Evolutionary conservation across 495 filamentous ascomycete genomes (phyloP), one percentile per base, ranked within the genome.

Genomic region (Lasiosphaeriaceae sp.): DNA sequence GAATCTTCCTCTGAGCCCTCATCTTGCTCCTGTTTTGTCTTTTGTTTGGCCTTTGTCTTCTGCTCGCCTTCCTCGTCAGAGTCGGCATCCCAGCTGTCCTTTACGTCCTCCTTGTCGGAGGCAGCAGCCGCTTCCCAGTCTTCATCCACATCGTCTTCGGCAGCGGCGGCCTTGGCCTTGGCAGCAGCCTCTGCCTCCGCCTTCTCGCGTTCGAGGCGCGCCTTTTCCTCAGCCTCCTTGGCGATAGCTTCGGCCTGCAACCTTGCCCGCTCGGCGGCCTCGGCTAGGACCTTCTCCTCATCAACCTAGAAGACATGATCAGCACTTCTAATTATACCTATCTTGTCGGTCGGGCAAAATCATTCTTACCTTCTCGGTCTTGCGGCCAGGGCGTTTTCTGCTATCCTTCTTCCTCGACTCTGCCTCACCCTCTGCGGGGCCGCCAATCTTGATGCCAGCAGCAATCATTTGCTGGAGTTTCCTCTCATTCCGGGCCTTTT

Each of bases 401-500:
- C 87, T 86, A 19, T 83, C 79, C 66, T 85, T 86, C 75, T 90
- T 92, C 78, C 91, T 92, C 37, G 56, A 16, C 63, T 63, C 62
- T 1, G 19, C 35, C 47, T 84, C 81, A 29, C 79, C 75, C 51
- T 72, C 77, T 11, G 85, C 84, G 14, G 89, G 77, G 48, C 85
- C 91, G 52, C 86, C 90, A 59, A 97, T 88, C 66, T 88, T 87
- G 56, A 86, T 85, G 61, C 92, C 92, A 31, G 90, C 86, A 14
- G 83, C 91, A 67, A 96, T 79, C 92, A 97, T 92, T 72, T 97
- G 95, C 81, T 96, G 84, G 63, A 96, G 79, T 54, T 94, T 92
- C 64, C 89, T 74, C 70, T 97, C 89, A 66, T 91, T 88, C 57
- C 83, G 83, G 24, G 85, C 84, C 70, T 93, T 88, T 57, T 87